A percentile compares a stretch with the other conserved stretches of the same genome.
Conservation (phyloP, 2,329 filamentous ascomycete genomes). For the Phoma sp. region DNA sequence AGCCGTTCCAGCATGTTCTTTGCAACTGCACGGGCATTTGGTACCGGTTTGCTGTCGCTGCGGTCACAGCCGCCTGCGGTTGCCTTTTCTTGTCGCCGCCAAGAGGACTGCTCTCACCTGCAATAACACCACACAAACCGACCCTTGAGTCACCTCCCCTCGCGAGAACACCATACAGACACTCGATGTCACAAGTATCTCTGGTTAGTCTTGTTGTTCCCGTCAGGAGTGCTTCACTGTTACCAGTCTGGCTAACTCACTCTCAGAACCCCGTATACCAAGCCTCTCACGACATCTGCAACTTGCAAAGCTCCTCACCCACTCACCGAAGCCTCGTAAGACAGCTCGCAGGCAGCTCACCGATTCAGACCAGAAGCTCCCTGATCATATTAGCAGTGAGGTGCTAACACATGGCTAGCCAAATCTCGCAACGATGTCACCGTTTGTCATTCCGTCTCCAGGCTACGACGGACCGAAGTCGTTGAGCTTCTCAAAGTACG, state of each 20-base stretch:
- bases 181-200: not conserved
- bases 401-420: not conserved
- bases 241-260: not conserved
- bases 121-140: not conserved
- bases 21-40: not conserved
- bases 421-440: not conserved
- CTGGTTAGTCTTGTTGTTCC: not conserved
- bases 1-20: not conserved
- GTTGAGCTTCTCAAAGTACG: slow-evolving; percentile 30
- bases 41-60: not conserved
- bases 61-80: not conserved
- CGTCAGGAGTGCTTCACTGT: too few relatives aligned
- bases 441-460: not conserved
- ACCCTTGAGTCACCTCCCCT: not conserved
- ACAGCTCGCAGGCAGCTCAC: not conserved
- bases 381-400: not conserved
- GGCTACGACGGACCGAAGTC: slow-evolving; percentile 17
- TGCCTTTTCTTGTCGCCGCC: not conserved
- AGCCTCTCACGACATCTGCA: not conserved
- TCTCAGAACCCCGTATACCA: not conserved
- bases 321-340: not conserved
- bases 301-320: not conserved
- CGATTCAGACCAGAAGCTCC: not conserved
- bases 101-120: slow-evolving; percentile 1
- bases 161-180: not conserved